A percentile compares a stretch with the other conserved stretches of the same genome.
These are phyloP conservation scores for Debaryomyces hansenii DNA, from an alignment of 805 yeast species.

Conservation along the genomic window DNA sequence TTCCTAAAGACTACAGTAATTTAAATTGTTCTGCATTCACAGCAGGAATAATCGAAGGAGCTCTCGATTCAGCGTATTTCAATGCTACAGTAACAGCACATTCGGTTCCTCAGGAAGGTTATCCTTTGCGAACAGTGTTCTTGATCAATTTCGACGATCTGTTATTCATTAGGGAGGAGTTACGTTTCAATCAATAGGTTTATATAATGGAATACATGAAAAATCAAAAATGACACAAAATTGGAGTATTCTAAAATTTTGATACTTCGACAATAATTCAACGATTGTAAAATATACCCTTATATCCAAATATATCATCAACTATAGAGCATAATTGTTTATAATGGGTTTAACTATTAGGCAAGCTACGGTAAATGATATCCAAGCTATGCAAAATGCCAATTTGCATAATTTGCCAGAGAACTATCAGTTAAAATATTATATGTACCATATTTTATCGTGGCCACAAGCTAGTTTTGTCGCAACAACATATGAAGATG, in stretches of 20 bases:
- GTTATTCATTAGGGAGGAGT: conserved; percentile 54
- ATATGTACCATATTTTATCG: conserved; percentile 87
- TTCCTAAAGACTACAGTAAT: conserved; percentile 76
- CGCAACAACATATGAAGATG: conserved; percentile 71
- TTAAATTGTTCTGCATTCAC: conserved; percentile 80
- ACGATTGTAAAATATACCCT: neutral
- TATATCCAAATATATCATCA: too few species aligned
- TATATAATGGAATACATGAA: neutral
- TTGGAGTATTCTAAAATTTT: neutral
- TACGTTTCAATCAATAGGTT: conserved; percentile 32
- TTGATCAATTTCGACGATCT: conserved; percentile 66
- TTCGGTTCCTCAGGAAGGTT: conserved; percentile 58
- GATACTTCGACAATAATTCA: neutral
- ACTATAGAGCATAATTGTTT: too few species aligned
- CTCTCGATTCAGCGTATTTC: conserved; percentile 70
- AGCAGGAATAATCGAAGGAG: conserved; percentile 85
- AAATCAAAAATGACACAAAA: conserved; percentile 1
- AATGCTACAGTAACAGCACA: conserved; percentile 83
- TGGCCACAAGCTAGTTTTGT: conserved; percentile 99
- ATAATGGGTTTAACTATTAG: conserved; percentile 83
- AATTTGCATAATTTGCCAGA: conserved; percentile 91
- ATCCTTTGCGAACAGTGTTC: conserved; percentile 71
- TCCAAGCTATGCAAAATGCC: conserved; percentile 95
- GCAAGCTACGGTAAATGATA: conserved; percentile 80
- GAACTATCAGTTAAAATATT: conserved; percentile 88